Conservation (phyloP, 495 filamentous ascomycete genomes). For the Aspergillus sparsus region DNA sequence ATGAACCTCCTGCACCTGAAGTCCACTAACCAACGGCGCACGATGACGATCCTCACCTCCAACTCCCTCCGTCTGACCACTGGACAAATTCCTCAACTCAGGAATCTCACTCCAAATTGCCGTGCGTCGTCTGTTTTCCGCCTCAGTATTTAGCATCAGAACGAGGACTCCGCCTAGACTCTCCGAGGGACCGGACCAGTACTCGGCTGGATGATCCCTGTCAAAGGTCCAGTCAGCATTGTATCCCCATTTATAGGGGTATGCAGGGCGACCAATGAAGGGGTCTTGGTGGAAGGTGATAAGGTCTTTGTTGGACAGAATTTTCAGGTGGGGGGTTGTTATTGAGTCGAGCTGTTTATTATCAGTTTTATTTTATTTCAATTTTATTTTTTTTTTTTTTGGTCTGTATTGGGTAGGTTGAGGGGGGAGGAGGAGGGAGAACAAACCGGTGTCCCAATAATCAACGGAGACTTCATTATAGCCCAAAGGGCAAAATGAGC, state of each 20-base stretch:
- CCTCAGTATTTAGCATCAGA: conserved; percentile 54
- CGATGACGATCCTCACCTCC: not conserved
- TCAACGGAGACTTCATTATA: conserved; percentile 56
- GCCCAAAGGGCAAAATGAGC: conserved; percentile 60
- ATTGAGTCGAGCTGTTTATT: conserved; percentile 46
- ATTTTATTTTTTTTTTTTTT: not conserved
- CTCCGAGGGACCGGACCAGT: conserved; percentile 56
- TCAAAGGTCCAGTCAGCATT: conserved; percentile 66
- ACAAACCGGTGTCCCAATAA: conserved; percentile 57
- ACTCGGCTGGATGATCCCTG: conserved; percentile 58
- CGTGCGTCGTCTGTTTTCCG: conserved; percentile 37
- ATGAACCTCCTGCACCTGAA: no score
- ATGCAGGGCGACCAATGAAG: conserved; percentile 50
- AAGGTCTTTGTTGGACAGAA: conserved; percentile 60
- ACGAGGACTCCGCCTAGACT: conserved; percentile 51
- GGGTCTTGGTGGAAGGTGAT: conserved; percentile 66
- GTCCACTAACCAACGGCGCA: no score
- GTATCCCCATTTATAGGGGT: conserved; percentile 66
- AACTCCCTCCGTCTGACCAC: conserved; percentile 6
- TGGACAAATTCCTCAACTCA: conserved; percentile 31
- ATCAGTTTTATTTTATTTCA: conserved; percentile 7
- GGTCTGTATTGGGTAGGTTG: not conserved
- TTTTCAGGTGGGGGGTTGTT: conserved; percentile 42
- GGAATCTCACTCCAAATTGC: conserved; percentile 57
- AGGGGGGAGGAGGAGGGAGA: conserved; percentile 5